Conservation (phyloP, 352 stramenopile genomes). For the Globisporangium polare region DNA sequence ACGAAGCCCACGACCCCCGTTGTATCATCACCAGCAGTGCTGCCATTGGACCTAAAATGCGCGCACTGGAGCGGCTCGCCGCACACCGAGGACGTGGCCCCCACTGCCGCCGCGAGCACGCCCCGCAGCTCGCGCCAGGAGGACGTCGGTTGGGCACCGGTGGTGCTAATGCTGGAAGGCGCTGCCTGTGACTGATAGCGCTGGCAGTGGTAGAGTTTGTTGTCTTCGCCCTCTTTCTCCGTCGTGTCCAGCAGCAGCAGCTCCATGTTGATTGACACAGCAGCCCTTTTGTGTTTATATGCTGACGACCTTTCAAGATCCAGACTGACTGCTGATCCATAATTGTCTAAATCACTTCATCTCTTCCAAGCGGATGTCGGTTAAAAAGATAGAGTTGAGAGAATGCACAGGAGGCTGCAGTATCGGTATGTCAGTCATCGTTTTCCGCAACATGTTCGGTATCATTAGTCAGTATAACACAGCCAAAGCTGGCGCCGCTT, state of each 20-base stretch:
- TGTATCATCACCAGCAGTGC: not conserved
- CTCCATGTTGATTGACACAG: slow-evolving; percentile 33
- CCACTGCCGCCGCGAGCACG: slow-evolving; percentile 54
- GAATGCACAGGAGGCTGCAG: no score
- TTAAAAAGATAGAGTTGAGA: no score
- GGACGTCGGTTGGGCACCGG: not conserved
- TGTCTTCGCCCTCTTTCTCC: slow-evolving; percentile 69
- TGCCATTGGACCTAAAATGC: slow-evolving; percentile 21
- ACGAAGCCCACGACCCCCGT: slow-evolving; percentile 35
- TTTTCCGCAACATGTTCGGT: no score
- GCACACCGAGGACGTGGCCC: slow-evolving; percentile 42
- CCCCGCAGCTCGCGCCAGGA: slow-evolving; percentile 45
- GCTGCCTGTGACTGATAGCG: not conserved
- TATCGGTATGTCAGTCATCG: no score
- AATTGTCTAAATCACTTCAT: no score
- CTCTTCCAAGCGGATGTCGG: no score
- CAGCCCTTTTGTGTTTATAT: no score
- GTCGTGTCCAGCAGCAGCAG: slow-evolving; percentile 58
- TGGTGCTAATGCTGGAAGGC: not conserved
- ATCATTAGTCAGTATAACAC: no score
- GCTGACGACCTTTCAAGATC: slow-evolving; percentile 11
- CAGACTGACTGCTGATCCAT: not conserved
- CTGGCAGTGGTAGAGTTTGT: slow-evolving; percentile 43
- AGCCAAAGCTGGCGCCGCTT: not conserved
- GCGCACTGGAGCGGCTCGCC: slow-evolving; percentile 36